Percentiles rank a stretch among this genome's conserved stretches.
Conservation (phyloP, 495 filamentous ascomycete species). For the Penicillium roqueforti region DNA sequence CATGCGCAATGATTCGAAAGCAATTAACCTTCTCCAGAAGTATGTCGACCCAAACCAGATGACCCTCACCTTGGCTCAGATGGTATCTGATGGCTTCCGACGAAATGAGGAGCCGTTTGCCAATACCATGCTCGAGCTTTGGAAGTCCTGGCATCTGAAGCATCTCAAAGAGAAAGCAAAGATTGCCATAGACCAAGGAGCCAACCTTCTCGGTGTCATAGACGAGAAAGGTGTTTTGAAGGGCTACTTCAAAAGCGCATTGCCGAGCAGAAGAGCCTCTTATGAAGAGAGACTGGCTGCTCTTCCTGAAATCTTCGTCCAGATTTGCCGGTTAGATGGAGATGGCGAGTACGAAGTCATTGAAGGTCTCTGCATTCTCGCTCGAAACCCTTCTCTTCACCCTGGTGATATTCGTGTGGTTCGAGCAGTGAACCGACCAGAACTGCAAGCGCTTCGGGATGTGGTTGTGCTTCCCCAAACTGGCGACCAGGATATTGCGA, state of each 20-base stretch:
- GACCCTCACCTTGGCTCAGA: conserved; percentile 65
- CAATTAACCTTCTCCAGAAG: conserved; percentile 60
- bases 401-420: conserved; percentile 91
- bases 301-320: conserved; percentile 85
- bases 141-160: conserved; percentile 80
- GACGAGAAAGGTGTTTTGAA: conserved; percentile 76
- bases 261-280: conserved; percentile 20
- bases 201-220: conserved; percentile 82
- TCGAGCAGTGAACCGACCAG: conserved; percentile 69
- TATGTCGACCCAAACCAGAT: conserved; percentile 84
- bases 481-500: conserved; percentile 79
- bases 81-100: conserved; percentile 82
- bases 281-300: conserved; percentile 37
- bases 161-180: conserved; percentile 88
- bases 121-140: conserved; percentile 66
- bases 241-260: conserved; percentile 54
- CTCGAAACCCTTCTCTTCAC: conserved; percentile 91
- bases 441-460: conserved; percentile 69
- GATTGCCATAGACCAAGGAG: conserved; percentile 75
- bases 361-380: conserved; percentile 74
- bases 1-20: conserved; percentile 58
- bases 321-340: conserved; percentile 56
- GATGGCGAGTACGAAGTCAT: conserved; percentile 58
- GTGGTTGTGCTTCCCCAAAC: conserved; percentile 82
- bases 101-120: conserved; percentile 72